phyloP scores from a whole-genome alignment of 768 basidiomycete genomes.

The Wakefieldia striispora region DNA sequence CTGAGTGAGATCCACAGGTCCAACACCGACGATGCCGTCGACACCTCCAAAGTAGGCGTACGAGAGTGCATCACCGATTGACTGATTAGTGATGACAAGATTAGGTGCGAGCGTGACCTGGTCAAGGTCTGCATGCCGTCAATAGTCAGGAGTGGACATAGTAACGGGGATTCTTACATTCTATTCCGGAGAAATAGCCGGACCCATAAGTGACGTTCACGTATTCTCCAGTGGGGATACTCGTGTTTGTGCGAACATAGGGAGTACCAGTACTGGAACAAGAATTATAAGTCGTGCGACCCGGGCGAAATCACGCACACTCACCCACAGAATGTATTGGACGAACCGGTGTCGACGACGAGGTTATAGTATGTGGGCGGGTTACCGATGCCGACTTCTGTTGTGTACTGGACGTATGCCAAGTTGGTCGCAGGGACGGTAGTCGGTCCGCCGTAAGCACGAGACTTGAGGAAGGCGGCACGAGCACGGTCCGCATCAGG shows the following conservation, averaged over 20 bases:
- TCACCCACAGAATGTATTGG: constrained; percentile 25
- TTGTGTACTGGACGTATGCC: constrained; percentile 14
- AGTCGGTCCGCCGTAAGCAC: not conserved
- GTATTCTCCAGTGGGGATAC: constrained; percentile 16
- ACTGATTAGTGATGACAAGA: constrained; percentile 24
- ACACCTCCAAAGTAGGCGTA: constrained; percentile 13
- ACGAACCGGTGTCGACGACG: constrained; percentile 28
- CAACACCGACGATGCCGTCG: constrained; percentile 25
- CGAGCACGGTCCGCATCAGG: constrained; percentile 12
- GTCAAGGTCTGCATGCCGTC: constrained; percentile 12
- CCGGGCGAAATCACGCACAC: not conserved
- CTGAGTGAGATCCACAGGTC: constrained; percentile 17
- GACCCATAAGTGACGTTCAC: constrained; percentile 6
- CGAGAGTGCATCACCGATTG: constrained; percentile 23
- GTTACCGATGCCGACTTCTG: constrained; percentile 22
- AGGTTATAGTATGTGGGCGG: constrained; percentile 25
- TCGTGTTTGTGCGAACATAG: constrained; percentile 18
- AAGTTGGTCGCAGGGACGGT: constrained; percentile 10
- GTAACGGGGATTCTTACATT: constrained; percentile 22
- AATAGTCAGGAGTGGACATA: not conserved
- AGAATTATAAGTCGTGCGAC: not conserved
- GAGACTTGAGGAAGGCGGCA: constrained; percentile 1
- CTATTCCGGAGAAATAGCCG: constrained; percentile 30
- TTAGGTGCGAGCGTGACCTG: constrained; percentile 18
- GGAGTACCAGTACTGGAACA: constrained; percentile 9